phyloP scores from a whole-genome alignment of 164 flowering plant genomes.

The Magnolia officinalis region DNA sequence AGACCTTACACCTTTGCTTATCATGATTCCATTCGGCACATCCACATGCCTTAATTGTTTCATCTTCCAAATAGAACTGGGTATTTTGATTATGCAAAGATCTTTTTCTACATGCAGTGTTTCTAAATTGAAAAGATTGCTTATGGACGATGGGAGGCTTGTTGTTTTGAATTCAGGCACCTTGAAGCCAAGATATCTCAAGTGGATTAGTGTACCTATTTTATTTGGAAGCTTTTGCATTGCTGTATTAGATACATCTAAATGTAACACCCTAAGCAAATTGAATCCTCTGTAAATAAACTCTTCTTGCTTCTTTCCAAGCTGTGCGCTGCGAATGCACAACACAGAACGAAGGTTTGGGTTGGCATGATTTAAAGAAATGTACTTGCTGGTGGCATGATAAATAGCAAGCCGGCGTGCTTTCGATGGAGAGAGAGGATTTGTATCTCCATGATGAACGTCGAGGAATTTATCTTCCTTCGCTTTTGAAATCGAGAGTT shows the following conservation, averaged over 20 bases:
- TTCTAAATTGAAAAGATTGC: conserved; percentile 5
- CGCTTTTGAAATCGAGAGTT: not conserved
- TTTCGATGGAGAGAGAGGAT: conserved; percentile 1
- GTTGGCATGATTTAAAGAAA: not conserved
- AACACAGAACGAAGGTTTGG: conserved; percentile 9
- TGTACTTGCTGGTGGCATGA: not conserved
- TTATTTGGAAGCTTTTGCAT: not conserved
- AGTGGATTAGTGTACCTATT: conserved; percentile 23
- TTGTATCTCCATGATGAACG: conserved; percentile 9
- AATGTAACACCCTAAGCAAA: conserved; percentile 9
- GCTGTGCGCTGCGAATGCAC: not conserved
- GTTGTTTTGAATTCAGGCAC: not conserved
- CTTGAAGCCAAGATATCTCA: conserved; percentile 20
- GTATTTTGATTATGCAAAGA: conserved; percentile 2
- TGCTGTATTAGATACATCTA: not conserved
- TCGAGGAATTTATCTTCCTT: not conserved
- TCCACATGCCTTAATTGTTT: not conserved
- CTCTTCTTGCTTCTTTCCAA: not conserved
- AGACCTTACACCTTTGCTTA: not conserved
- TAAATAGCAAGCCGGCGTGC: conserved; percentile 10
- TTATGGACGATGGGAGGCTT: not conserved
- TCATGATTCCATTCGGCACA: not conserved
- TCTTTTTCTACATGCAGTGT: conserved; percentile 12
- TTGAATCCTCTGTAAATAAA: not conserved
- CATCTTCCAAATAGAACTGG: not conserved